Percentiles rank a stretch among this genome's conserved stretches.
These are phyloP conservation scores for Monocercomonoides exilis DNA, from an alignment of 78 protist genomes.

Conservation along the genomic window DNA sequence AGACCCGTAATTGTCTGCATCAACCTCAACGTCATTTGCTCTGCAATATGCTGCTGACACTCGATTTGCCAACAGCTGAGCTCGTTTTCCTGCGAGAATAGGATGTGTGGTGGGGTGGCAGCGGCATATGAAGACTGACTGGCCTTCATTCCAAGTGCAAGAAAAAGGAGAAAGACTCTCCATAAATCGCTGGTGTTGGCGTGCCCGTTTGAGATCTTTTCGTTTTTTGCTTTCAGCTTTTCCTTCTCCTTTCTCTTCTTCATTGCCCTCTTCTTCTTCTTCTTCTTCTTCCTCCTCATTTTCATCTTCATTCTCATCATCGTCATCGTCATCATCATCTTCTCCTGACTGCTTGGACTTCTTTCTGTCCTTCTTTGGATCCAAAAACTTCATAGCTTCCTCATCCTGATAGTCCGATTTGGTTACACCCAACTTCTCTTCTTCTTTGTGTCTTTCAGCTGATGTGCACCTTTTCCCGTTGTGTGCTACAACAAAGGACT, in stretches of 20 bases:
- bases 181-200: neutral
- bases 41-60: neutral
- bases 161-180: neutral
- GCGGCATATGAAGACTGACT: neutral
- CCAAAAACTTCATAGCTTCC: too few relatives aligned
- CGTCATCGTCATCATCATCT: too few relatives aligned
- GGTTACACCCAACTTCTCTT: too few relatives aligned
- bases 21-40: neutral
- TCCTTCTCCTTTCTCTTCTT: neutral
- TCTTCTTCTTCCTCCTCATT: neutral
- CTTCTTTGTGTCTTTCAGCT: too few relatives aligned
- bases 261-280: neutral
- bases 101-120: neutral
- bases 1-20: neutral
- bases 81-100: neutral
- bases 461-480: too few relatives aligned
- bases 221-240: neutral
- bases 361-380: too few relatives aligned
- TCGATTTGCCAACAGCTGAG: neutral
- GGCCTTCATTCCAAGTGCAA: neutral
- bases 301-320: neutral
- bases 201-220: neutral
- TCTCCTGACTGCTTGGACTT: too few relatives aligned
- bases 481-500: too few relatives aligned
- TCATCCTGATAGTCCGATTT: too few relatives aligned